phyloP scores from a whole-genome alignment of 352 stramenopile genomes.

The Pythium phragmitis region DNA sequence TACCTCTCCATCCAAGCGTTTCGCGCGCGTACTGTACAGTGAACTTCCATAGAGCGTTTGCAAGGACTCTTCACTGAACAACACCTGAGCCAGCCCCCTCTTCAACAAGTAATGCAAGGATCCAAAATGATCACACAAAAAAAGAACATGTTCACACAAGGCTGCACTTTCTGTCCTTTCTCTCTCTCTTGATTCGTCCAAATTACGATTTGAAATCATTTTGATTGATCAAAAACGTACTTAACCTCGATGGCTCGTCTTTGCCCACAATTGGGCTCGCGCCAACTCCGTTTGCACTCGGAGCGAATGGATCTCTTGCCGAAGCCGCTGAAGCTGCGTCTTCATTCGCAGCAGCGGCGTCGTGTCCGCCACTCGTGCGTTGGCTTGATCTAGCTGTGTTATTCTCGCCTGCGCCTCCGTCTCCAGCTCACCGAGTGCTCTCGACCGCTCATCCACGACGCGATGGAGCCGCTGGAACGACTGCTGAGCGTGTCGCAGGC shows the following conservation, averaged over 20 bases:
- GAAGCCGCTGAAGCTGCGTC: slow-evolving; percentile 39
- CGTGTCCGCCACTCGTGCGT: slow-evolving; percentile 18
- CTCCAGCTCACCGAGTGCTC: background rate
- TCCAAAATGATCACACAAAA: background rate
- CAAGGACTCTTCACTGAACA: too few relatives aligned
- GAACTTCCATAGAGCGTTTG: too few relatives aligned
- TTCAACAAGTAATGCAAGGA: background rate
- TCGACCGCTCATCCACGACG: slow-evolving; percentile 1
- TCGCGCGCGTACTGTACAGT: too few relatives aligned
- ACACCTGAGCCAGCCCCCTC: too few relatives aligned
- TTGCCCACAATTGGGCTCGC: slow-evolving; percentile 34
- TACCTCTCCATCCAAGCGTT: too few relatives aligned
- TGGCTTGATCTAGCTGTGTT: slow-evolving; percentile 10
- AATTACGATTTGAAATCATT: background rate
- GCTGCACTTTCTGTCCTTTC: slow-evolving; percentile 1
- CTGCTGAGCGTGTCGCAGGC: slow-evolving; percentile 9
- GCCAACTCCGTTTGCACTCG: slow-evolving; percentile 38
- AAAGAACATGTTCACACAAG: background rate
- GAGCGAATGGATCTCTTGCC: slow-evolving; percentile 44
- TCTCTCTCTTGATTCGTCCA: background rate
- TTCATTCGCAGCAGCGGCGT: slow-evolving; percentile 40
- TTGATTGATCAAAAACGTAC: slow-evolving; percentile 3
- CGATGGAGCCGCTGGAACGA: background rate
- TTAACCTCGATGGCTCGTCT: background rate
- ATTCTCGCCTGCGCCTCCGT: background rate